These are phyloP conservation scores for Collybiopsis confluens DNA, from an alignment of 768 basidiomycete species.

Conservation along the genomic window DNA sequence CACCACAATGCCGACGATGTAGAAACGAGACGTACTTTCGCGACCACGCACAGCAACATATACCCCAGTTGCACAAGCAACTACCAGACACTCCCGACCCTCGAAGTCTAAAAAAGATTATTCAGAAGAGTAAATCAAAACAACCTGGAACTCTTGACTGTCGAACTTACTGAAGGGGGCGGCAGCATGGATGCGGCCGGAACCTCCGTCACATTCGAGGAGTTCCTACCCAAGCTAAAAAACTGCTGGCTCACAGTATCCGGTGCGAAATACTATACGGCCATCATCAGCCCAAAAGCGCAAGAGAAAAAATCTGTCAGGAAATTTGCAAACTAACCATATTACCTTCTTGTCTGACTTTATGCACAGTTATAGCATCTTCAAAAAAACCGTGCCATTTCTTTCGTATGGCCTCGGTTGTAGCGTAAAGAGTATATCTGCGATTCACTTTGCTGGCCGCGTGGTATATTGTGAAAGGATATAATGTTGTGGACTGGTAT, in stretches of 20 bases:
- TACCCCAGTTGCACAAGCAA: constrained; percentile 67
- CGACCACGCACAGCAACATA: constrained; percentile 55
- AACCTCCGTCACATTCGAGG: constrained; percentile 24
- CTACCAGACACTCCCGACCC: constrained; percentile 54
- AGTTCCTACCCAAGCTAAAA: constrained; percentile 37
- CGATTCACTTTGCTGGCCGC: constrained; percentile 50
- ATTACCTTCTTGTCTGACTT: constrained; percentile 64
- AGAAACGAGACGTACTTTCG: constrained; percentile 39
- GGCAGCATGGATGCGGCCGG: constrained; percentile 58
- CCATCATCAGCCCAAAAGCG: too few relatives aligned
- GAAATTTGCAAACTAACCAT: constrained; percentile 44
- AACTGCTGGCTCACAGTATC: constrained; percentile 54
- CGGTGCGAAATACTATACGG: constrained; percentile 67
- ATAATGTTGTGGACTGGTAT: constrained; percentile 51
- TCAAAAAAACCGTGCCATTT: constrained; percentile 61
- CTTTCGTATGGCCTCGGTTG: constrained; percentile 50
- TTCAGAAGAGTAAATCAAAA: neutral
- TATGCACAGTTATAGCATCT: constrained; percentile 60
- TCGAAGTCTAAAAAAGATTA: constrained; percentile 34
- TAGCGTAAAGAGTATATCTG: constrained; percentile 70
- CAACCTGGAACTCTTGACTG: neutral
- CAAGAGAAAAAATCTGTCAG: neutral
- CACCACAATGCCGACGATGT: neutral
- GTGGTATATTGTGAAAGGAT: constrained; percentile 77
- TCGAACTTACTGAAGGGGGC: constrained; percentile 56